A percentile compares a stretch with the other conserved stretches of the same genome.
These are phyloP conservation scores for Wickerhamiella spandovensis DNA, from an alignment of 805 yeast species.

Conservation along the genomic window DNA sequence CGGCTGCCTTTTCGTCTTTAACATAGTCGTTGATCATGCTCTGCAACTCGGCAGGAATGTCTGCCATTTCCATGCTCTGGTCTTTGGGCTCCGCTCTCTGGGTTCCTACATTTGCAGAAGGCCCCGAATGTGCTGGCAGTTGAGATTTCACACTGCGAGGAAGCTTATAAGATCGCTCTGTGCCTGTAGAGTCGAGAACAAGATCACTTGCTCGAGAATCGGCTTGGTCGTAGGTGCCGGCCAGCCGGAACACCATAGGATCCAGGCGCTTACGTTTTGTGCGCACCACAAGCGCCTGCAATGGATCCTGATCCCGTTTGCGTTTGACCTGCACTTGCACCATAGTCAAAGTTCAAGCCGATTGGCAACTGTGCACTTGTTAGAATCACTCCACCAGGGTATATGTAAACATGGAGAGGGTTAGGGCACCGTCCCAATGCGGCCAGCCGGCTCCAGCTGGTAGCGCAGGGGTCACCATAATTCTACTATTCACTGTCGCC, in stretches of 20 bases:
- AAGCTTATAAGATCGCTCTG: constrained; percentile 2
- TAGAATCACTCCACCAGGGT: neutral
- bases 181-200: neutral
- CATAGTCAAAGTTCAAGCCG: neutral
- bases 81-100: constrained; percentile 13
- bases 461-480: neutral
- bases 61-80: constrained; percentile 18
- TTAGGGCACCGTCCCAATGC: too few relatives aligned
- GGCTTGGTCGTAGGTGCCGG: constrained; percentile 21
- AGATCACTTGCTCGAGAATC: constrained; percentile 4
- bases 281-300: constrained; percentile 48
- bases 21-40: constrained; percentile 61
- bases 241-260: constrained; percentile 18
- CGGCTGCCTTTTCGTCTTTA: constrained; percentile 11
- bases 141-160: constrained; percentile 8
- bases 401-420: too few relatives aligned
- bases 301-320: constrained; percentile 74
- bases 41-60: constrained; percentile 48
- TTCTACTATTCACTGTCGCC: neutral
- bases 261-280: constrained; percentile 12
- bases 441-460: too few relatives aligned
- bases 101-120: constrained; percentile 13
- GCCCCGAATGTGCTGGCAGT: constrained; percentile 20
- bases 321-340: constrained; percentile 67
- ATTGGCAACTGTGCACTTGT: too few relatives aligned